phyloP scores from a whole-genome alignment of 805 yeast genomes.

The Candida oleophila region DNA sequence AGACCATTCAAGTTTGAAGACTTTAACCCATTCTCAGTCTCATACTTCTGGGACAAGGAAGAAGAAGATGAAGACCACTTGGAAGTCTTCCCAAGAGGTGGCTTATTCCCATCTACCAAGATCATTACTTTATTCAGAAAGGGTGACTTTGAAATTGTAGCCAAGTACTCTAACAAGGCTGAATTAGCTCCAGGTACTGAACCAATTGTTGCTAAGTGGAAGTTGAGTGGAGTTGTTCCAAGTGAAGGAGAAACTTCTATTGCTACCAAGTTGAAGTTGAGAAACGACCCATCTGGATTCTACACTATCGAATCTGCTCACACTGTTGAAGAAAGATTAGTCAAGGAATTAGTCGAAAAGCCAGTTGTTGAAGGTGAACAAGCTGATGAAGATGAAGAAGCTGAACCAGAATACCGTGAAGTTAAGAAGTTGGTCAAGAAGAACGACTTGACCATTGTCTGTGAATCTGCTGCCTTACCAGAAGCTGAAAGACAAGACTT shows the following conservation, averaged over 20 bases:
- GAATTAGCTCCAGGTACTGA: conserved; percentile 71
- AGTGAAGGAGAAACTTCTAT: conserved; percentile 73
- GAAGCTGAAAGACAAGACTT: conserved; percentile 53
- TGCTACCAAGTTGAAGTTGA: conserved; percentile 87
- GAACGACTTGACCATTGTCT: conserved; percentile 66
- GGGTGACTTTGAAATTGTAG: conserved; percentile 82
- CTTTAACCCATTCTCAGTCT: conserved; percentile 84
- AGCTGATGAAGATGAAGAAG: conserved; percentile 50
- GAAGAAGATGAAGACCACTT: conserved; percentile 88
- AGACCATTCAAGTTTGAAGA: conserved; percentile 99
- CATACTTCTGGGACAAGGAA: conserved; percentile 93
- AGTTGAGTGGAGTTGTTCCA: conserved; percentile 79
- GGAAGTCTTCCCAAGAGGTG: conserved; percentile 96
- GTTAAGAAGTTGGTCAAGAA: conserved; percentile 94
- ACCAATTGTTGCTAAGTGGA: conserved; percentile 78
- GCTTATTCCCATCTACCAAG: conserved; percentile 91
- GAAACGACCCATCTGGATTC: conserved; percentile 97
- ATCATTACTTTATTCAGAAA: conserved; percentile 91
- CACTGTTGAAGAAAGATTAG: conserved; percentile 87
- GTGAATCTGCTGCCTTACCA: conserved; percentile 62
- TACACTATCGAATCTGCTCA: conserved; percentile 92
- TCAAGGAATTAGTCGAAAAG: conserved; percentile 80
- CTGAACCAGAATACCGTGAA: conserved; percentile 81
- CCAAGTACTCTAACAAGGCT: conserved; percentile 75
- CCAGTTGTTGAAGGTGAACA: conserved; percentile 37